These are phyloP conservation scores for Sporodiniella umbellata DNA, from an alignment of 371 early-diverging fungal species.

Conservation along the genomic window DNA sequence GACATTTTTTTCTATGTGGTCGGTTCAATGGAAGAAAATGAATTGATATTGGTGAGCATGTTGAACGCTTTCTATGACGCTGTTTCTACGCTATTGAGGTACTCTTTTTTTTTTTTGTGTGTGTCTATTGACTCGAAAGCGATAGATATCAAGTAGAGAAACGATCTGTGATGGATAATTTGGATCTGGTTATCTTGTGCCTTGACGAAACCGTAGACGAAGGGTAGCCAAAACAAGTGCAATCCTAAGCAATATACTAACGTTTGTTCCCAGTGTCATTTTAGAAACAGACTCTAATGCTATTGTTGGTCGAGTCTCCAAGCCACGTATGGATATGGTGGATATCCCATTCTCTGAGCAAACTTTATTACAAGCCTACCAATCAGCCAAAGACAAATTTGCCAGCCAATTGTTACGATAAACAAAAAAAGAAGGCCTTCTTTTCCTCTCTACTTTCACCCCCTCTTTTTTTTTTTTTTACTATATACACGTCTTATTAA, in stretches of 20 bases:
- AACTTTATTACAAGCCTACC: conserved; percentile 85
- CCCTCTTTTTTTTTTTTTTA: background rate
- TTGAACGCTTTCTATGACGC: conserved; percentile 86
- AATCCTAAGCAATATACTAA: too few species aligned
- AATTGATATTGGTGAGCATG: conserved; percentile 78
- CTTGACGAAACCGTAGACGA: conserved; percentile 96
- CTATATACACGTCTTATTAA: background rate
- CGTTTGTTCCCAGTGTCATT: conserved; percentile 75
- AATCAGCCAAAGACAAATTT: conserved; percentile 87
- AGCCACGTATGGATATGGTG: conserved; percentile 73
- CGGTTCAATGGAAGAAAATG: conserved; percentile 92
- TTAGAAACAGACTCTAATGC: conserved; percentile 88
- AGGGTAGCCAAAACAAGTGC: conserved; percentile 63
- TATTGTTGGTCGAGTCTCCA: conserved; percentile 89
- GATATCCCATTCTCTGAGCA: conserved; percentile 91
- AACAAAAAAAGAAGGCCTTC: background rate
- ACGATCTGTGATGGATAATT: conserved; percentile 83
- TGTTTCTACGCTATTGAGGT: conserved; percentile 81
- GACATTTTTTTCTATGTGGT: conserved; percentile 92
- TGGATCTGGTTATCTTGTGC: conserved; percentile 87
- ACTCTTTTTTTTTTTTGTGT: conserved; percentile 3
- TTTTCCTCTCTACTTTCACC: background rate
- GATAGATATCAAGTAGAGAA: conserved; percentile 89
- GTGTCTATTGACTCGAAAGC: too few species aligned
- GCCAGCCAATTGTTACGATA: conserved; percentile 75